Conservation (phyloP, 768 basidiomycete genomes). For the Phanerochaete sordida region DNA sequence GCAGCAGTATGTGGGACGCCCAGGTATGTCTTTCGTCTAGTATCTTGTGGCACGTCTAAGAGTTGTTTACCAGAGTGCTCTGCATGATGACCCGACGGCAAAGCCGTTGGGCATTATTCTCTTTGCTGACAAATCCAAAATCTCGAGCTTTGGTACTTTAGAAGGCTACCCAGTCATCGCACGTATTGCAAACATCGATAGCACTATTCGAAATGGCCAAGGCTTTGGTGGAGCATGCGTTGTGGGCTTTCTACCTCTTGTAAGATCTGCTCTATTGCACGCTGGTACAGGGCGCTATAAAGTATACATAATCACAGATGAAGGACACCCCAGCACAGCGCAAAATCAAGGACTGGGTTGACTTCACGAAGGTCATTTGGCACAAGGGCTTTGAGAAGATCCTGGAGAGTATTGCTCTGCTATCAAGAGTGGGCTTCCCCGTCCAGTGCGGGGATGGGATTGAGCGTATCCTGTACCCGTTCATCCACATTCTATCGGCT, state of each 20-base stretch:
- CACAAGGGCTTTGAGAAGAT: conserved; percentile 17
- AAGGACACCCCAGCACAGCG: conserved; percentile 2
- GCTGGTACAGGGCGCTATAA: too few relatives aligned
- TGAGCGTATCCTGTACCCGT: conserved; percentile 12
- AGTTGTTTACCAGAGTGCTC: not conserved
- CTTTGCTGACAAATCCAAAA: conserved; percentile 20
- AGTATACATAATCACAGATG: conserved; percentile 1
- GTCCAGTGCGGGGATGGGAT: conserved; percentile 10
- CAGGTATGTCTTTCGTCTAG: conserved; percentile 8
- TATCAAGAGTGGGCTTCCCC: conserved; percentile 16
- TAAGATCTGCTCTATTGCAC: conserved; percentile 6
- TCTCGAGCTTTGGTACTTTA: conserved; percentile 17
- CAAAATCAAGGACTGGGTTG: conserved; percentile 10
- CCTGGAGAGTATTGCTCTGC: conserved; percentile 8
- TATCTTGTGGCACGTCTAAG: not conserved
- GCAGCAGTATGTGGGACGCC: conserved; percentile 6
- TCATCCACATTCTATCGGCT: conserved; percentile 21
- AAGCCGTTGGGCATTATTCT: conserved; percentile 8
- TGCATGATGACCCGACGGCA: not conserved
- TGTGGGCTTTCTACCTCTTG: conserved; percentile 25
- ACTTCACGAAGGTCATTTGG: conserved; percentile 21
- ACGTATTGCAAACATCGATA: conserved; percentile 17
- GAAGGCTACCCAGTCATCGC: conserved; percentile 21
- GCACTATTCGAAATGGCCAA: conserved; percentile 11
- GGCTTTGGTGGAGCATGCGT: conserved; percentile 18